A percentile compares a stretch with the other conserved stretches of the same genome.
Conservation (phyloP, 2,329 filamentous ascomycete species). For the Akanthomyces uredinophilus region DNA sequence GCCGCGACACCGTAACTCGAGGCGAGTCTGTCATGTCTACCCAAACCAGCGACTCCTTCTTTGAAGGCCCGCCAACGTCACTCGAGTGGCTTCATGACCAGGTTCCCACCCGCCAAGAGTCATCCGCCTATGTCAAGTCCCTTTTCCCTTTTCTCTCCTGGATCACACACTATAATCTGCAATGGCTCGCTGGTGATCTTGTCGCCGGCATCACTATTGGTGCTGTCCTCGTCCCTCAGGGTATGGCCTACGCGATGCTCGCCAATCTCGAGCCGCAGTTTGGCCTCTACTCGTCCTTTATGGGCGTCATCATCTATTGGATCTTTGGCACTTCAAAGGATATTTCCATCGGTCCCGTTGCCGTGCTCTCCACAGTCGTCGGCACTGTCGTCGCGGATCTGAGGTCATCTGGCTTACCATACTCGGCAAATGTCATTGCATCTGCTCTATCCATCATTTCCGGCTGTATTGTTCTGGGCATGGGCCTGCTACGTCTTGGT, state of each 20-base stretch:
- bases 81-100: conserved; percentile 65
- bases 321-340: conserved; percentile 79
- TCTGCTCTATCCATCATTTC: conserved; percentile 72
- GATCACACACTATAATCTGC: conserved; percentile 81
- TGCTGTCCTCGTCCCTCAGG: conserved; percentile 82
- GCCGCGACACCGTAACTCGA: conserved; percentile 54
- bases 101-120: conserved; percentile 51
- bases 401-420: conserved; percentile 47
- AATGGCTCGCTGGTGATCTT: conserved; percentile 86
- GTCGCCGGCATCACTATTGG: conserved; percentile 65
- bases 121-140: conserved; percentile 57
- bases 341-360: conserved; percentile 94
- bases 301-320: conserved; percentile 72
- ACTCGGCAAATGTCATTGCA: conserved; percentile 64
- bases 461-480: conserved; percentile 69
- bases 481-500: conserved; percentile 75
- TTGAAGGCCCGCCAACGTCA: conserved; percentile 75
- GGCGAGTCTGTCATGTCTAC: conserved; percentile 77
- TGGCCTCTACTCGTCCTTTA: conserved; percentile 79
- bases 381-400: conserved; percentile 73
- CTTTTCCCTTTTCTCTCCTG: conserved; percentile 88
- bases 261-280: conserved; percentile 77
- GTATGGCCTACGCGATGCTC: conserved; percentile 89
- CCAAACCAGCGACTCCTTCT: conserved; percentile 68
- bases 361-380: conserved; percentile 87